Conservation (phyloP, 352 stramenopile genomes). For the Phytophthora chlamydospora region DNA sequence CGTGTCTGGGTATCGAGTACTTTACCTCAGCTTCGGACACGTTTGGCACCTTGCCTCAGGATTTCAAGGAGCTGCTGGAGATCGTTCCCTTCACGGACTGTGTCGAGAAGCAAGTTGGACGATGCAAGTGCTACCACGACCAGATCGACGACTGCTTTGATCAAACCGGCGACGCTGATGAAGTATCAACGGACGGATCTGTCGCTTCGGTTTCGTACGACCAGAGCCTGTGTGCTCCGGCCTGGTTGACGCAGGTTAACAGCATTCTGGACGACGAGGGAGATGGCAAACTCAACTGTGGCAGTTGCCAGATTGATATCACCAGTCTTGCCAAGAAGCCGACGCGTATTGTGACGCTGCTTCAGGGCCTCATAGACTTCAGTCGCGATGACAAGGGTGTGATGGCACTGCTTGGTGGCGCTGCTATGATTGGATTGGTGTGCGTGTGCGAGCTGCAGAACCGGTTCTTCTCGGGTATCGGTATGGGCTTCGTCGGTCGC, state of each 20-base stretch:
- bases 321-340: conserved; percentile 62
- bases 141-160: conserved; percentile 50
- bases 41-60: conserved; percentile 71
- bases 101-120: conserved; percentile 42
- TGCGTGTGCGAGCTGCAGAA: conserved; percentile 74
- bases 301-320: conserved; percentile 71
- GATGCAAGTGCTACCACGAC: conserved; percentile 59
- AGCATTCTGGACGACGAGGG: conserved; percentile 57
- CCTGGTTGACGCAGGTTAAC: conserved; percentile 53
- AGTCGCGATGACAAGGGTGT: conserved; percentile 37
- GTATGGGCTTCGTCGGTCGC: conserved; percentile 76
- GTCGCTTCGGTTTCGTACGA: conserved; percentile 49
- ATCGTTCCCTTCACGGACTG: conserved; percentile 54
- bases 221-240: conserved; percentile 58
- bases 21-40: conserved; percentile 48
- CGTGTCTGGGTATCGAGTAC: conserved; percentile 62
- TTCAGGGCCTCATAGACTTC: conserved; percentile 60
- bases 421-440: conserved; percentile 68
- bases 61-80: conserved; percentile 69
- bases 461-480: conserved; percentile 74
- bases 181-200: conserved; percentile 37
- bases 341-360: conserved; percentile 51
- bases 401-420: conserved; percentile 42
- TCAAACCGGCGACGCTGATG: conserved; percentile 47
- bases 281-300: conserved; percentile 72